Base-by-base conservation (phyloP, 192 early-diverging fungal genomes). In the Coemansia sp. region DNA sequence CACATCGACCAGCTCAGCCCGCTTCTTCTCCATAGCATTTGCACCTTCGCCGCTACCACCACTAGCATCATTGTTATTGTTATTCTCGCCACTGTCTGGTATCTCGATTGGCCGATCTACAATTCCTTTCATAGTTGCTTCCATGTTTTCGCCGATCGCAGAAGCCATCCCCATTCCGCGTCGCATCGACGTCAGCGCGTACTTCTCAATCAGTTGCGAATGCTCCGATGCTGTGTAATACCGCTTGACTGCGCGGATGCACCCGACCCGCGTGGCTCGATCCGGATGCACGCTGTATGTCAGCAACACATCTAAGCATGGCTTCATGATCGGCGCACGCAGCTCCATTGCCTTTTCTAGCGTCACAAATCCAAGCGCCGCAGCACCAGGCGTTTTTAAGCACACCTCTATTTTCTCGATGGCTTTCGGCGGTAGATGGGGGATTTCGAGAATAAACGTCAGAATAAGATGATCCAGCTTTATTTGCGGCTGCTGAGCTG, bases 271-370 rank as follows among this genome's bases (percentile, higher is more conserved):
- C 39, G 70, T 81, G 4, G 63, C 33, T 1, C 73, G 57, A 20
- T 75, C 60, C 23, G 63, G 72, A 49, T 71, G 67, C 25, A 43
- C 73, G 34, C 72, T 71, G 61, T 72, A 72, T 0, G 72, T 64
- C n/a, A 81, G 70, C 42, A 81, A 59, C 15, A 75, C 30, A 18
- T 58, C 33, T 43, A 81, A 63, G 12, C 78, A 73, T 4, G 68
- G 63, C 43, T 60, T 61, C 40, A 75, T 61, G 1, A 75, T 46
- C 7, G 78, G 70, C 35, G 78, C 66, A 8, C 78, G 72, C 49
- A 81, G 66, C 59, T 74, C 78, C 43, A 81, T 81, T 12, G 72
- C 73, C 61, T 66, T 64, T 20, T 75, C 70, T 18, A 81, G 66
- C 18, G 72, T 70, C 15, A 62, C 61, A n/a, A 72, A 62, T 2